Base-by-base conservation (phyloP, 208 protist species). In the Borovskyia barvae region DNA sequence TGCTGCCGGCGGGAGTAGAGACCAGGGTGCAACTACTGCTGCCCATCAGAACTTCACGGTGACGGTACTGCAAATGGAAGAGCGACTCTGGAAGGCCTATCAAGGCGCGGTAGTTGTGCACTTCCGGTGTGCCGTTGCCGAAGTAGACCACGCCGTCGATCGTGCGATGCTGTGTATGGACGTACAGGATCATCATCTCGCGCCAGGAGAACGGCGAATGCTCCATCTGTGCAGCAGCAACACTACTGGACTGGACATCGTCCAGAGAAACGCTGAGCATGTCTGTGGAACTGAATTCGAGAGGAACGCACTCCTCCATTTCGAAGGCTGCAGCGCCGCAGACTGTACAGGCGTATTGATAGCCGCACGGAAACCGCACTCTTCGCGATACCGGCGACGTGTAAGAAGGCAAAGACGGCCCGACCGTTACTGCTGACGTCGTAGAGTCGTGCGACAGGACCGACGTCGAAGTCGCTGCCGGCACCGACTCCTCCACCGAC, bases 61-160 rank as follows among this genome's bases (percentile, higher is more conserved):
- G 92, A 17, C 87, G 79, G 57, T 78, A 94, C 32, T 85, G 53
- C 5, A 96, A 56, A 56, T 94, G 87, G 19, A 96, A 61, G 22
- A 94, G 47, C 7, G 83, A 85, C 75, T 96, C 80, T 5, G 90
- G 90, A 40, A 85, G 63, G 7, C 90, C 90, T 47, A 96, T 72
- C 14, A 96, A 56, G 17, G 76, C 66, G 46, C 66, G 62, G 57
- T 92, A 90, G 70, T 96, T 83, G 72, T 92, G 68, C 22, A 88
- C 64, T 26, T 91, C 77, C 14, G 87, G 81, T 4, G 61, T 41
- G 33, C 73, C 78, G 50, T 87, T 90, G 24, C 90, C 90, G 59
- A 94, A 78, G 66, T 91, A 96, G n/a, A 77, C 57, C 33, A 93
- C 55, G 28, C 67, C 77, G 58, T 94, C 85, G 49, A 96, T 92